Conservation (phyloP, 768 basidiomycete genomes). For the Lentinula edodes region DNA sequence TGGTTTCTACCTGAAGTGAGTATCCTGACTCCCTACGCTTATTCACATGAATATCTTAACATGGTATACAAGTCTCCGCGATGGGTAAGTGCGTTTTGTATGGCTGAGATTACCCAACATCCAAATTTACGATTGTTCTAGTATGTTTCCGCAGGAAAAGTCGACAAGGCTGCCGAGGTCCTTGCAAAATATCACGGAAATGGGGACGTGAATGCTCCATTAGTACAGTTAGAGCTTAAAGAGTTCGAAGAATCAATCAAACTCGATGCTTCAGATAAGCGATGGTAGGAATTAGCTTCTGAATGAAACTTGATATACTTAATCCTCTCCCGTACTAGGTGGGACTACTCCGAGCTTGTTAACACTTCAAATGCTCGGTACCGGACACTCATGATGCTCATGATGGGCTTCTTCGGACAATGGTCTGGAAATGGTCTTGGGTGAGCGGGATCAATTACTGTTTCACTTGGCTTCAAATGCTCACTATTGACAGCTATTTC, state of each 20-base stretch:
- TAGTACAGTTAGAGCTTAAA: conserved; percentile 46
- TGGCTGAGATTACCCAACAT: conserved; percentile 36
- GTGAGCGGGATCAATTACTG: conserved; percentile 17
- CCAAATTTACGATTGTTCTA: not conserved
- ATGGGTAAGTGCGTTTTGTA: conserved; percentile 30
- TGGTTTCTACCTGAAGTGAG: conserved; percentile 25
- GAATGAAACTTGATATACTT: no score
- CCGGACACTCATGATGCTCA: conserved; percentile 40
- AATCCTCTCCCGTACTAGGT: conserved; percentile 20
- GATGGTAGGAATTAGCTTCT: conserved; percentile 26
- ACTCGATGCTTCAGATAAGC: conserved; percentile 48
- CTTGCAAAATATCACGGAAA: conserved; percentile 50
- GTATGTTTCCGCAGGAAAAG: conserved; percentile 1
- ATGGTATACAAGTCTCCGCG: conserved; percentile 35
- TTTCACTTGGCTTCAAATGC: not conserved
- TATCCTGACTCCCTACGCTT: not conserved
- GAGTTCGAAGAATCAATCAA: conserved; percentile 47
- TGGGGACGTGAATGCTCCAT: conserved; percentile 40
- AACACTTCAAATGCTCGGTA: conserved; percentile 41
- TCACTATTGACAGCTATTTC: conserved; percentile 29
- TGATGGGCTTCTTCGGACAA: conserved; percentile 51
- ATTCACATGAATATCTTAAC: no score
- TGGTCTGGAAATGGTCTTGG: conserved; percentile 37
- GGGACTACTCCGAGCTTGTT: conserved; percentile 48
- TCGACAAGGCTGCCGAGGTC: conserved; percentile 22